phyloP scores from a whole-genome alignment of 2,329 filamentous ascomycete genomes.

The Lecanosticta acicola region DNA sequence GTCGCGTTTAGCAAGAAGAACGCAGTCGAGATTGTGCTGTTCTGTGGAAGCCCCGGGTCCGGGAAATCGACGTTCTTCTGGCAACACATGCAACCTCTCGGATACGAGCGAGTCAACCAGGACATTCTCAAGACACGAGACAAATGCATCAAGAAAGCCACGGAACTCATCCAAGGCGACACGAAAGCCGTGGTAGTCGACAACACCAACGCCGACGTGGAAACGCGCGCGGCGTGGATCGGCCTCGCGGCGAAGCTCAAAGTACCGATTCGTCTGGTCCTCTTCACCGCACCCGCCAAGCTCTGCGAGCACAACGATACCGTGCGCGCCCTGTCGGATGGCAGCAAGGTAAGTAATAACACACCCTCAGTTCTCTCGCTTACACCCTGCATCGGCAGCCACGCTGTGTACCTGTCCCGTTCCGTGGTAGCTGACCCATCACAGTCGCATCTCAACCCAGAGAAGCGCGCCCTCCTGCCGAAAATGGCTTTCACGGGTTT shows the following conservation, averaged over 20 bases:
- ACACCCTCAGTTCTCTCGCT: not conserved
- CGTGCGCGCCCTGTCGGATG: constrained; percentile 62
- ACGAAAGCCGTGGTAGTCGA: constrained; percentile 73
- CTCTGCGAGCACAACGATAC: constrained; percentile 82
- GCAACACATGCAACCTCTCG: constrained; percentile 67
- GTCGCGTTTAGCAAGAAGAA: constrained; percentile 54
- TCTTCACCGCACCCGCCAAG: constrained; percentile 67
- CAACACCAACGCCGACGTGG: constrained; percentile 86
- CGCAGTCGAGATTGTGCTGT: constrained; percentile 68
- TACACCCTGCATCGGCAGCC: not conserved
- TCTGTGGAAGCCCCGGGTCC: constrained; percentile 81
- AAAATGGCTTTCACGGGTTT: constrained; percentile 76
- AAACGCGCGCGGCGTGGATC: constrained; percentile 74
- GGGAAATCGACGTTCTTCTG: constrained; percentile 92
- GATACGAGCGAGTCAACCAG: constrained; percentile 84
- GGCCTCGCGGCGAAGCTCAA: constrained; percentile 63
- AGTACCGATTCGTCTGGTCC: constrained; percentile 76
- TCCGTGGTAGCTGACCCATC: no score
- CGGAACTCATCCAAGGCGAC: constrained; percentile 55
- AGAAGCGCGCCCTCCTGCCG: constrained; percentile 67
- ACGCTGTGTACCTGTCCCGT: no score
- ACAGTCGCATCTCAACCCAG: constrained; percentile 90
- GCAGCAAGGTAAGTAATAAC: constrained; percentile 23
- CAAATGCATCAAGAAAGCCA: constrained; percentile 65
- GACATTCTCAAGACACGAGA: constrained; percentile 72